phyloP scores from a whole-genome alignment of 257 asterid genomes.

The Forsythia suspensa region DNA sequence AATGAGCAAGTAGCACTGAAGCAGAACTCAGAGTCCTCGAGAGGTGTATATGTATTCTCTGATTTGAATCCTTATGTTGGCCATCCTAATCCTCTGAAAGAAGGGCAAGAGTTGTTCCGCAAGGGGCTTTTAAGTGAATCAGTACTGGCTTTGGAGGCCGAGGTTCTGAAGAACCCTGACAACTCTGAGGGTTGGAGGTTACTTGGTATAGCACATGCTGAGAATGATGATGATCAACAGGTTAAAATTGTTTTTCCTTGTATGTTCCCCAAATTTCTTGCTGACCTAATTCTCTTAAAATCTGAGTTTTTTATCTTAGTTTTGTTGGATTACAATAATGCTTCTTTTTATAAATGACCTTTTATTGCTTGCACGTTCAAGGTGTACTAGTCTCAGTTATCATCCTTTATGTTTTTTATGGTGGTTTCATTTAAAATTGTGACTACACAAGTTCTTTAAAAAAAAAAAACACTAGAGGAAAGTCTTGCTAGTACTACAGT shows the following conservation, averaged over 20 bases:
- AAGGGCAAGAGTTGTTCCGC: slow-evolving; percentile 97
- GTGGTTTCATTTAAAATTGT: background rate
- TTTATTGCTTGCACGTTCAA: background rate
- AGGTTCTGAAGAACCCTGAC: slow-evolving; percentile 92
- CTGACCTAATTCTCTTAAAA: slow-evolving; percentile 1
- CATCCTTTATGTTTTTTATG: background rate
- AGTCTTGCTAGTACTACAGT: slow-evolving; percentile 8
- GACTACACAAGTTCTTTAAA: background rate
- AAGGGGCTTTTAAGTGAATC: slow-evolving; percentile 99
- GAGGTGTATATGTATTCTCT: slow-evolving; percentile 90
- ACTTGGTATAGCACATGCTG: slow-evolving; percentile 98
- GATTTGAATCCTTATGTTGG: slow-evolving; percentile 98
- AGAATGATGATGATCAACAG: slow-evolving; percentile 99
- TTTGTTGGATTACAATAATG: background rate
- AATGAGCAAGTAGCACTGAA: slow-evolving; percentile 45
- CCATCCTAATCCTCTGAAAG: slow-evolving; percentile 94
- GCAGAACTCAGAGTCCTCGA: slow-evolving; percentile 44
- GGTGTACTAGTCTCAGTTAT: background rate
- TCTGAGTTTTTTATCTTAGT: slow-evolving; percentile 11
- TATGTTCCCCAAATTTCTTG: background rate
- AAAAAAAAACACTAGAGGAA: background rate
- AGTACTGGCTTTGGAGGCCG: slow-evolving; percentile 99
- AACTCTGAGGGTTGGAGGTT: slow-evolving; percentile 99
- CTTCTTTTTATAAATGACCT: slow-evolving; percentile 5
- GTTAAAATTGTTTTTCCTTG: slow-evolving; percentile 32